phyloP scores from a whole-genome alignment of 305 asterid genomes.

The Fraxinus paxiana region DNA sequence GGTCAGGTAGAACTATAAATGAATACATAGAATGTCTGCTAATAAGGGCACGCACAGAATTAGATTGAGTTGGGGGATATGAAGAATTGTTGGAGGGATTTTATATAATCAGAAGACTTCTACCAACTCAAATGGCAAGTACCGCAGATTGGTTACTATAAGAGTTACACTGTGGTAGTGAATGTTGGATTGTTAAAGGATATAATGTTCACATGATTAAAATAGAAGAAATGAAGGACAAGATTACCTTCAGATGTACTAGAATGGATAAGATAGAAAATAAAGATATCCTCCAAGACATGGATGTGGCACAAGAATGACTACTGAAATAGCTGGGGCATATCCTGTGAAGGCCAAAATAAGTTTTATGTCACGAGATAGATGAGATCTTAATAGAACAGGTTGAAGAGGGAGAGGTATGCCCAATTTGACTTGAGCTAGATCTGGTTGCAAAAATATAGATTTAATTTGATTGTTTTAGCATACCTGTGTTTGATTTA shows the following conservation, averaged over 20 bases:
- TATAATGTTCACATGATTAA: not conserved
- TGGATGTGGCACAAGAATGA: not conserved
- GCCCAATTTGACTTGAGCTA: not conserved
- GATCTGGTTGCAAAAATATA: not conserved
- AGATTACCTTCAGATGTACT: not conserved
- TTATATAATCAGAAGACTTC: not conserved
- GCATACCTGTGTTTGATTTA: not conserved
- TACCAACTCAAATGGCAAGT: not conserved
- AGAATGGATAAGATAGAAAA: not conserved
- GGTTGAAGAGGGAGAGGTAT: not conserved
- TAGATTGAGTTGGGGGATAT: not conserved
- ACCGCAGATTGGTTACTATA: not conserved
- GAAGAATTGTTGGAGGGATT: not conserved
- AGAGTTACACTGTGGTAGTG: not conserved
- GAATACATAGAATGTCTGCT: not conserved
- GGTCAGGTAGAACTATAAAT: not conserved
- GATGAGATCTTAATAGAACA: not conserved
- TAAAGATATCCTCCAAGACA: not conserved
- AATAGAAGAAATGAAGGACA: not conserved
- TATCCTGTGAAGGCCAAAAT: not conserved
- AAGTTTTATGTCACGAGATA: not conserved
- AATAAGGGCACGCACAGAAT: not conserved
- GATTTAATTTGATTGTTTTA: not conserved
- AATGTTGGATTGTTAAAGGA: not conserved
- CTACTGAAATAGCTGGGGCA: not conserved